Base-by-base conservation (phyloP, 179 eudicot genomes). In the Beta lomatogona region DNA sequence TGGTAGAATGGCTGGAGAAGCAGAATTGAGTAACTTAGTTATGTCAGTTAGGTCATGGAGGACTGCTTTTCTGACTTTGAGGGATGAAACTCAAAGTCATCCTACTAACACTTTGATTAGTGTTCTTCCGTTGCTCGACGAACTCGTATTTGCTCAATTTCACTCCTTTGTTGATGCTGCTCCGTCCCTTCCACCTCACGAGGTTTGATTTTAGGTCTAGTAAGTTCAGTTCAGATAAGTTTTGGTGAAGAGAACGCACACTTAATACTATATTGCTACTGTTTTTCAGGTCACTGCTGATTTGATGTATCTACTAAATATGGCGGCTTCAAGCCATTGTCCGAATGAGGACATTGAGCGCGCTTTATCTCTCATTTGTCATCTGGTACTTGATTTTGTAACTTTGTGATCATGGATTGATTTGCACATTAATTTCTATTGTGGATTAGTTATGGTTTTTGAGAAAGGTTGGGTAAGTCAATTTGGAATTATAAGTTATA, bases 21-120 rank as follows among this genome's bases (percentile, higher is more conserved):
- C 48, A 50, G 81, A 76, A 14, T 75, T 79, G 52, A 19, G 41
- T 52, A 44, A 63, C 50, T 73, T 84, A 18, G 76, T 74, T 44
- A 77, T 82, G 75, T 67, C 83, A 68, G 85, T 87, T 50, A 86
- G 95, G 82, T 82, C 87, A 83, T 95, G 99, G 99, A 87, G 99
- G 83, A 95, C 96, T 59, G 91, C 95, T 48, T 94, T 95, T 82
- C 83, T 95, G 81, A 90, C 95, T n/a, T 89, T 95, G 73, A 89
- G 98, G 74, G 99, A 94, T 83, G 98, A 94, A 88, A 86, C 89
- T 65, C 87, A 85, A 52, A 85, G 83, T 84, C 82, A 79, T 54
- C 78, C 85, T 61, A 58, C 79, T 22, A 85, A 86, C 0, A 81
- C 85, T 21, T 77, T 81, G 59, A 70, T 85, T 57, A 73, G 83